These are phyloP conservation scores for Cladosporium sp. DNA, from an alignment of 2,329 filamentous ascomycete genomes.

Conservation along the genomic window DNA sequence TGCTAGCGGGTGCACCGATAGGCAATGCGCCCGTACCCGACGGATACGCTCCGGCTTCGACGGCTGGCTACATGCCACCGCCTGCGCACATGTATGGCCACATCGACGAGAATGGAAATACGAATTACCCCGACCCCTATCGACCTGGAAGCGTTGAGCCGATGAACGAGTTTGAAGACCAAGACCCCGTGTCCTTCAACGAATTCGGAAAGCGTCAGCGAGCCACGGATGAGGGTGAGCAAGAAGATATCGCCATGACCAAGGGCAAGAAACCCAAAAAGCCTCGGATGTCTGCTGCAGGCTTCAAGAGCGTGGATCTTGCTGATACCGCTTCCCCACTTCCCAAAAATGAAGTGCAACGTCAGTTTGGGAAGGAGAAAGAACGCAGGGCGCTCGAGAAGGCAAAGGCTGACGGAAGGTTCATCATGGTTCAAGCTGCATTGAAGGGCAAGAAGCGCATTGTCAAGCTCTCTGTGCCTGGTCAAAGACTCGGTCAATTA, in stretches of 20 bases:
- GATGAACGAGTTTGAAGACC: conserved; percentile 36
- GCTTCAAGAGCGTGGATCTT: conserved; percentile 36
- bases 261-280: conserved; percentile 39
- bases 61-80: conserved; percentile 31
- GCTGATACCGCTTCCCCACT: conserved; percentile 32
- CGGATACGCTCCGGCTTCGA: conserved; percentile 37
- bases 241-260: conserved; percentile 42
- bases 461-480: conserved; percentile 44
- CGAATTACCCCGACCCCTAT: conserved; percentile 27
- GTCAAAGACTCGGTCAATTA: conserved; percentile 42
- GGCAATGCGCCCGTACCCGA: conserved; percentile 23
- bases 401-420: conserved; percentile 47
- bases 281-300: conserved; percentile 37
- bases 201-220: conserved; percentile 28
- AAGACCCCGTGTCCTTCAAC: conserved; percentile 26
- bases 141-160: conserved; percentile 36
- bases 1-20: conserved; percentile 32
- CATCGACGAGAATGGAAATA: conserved; percentile 20
- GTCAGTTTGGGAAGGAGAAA: conserved; percentile 52
- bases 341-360: conserved; percentile 47
- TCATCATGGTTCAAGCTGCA: conserved; percentile 48
- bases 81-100: conserved; percentile 37
- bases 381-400: conserved; percentile 45
- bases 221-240: conserved; percentile 29
- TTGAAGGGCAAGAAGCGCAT: conserved; percentile 50